Percentiles rank a stretch among this genome's conserved stretches.
These are phyloP conservation scores for Komagataella pseudopastoris DNA, from an alignment of 805 yeast genomes.

Conservation along the genomic window DNA sequence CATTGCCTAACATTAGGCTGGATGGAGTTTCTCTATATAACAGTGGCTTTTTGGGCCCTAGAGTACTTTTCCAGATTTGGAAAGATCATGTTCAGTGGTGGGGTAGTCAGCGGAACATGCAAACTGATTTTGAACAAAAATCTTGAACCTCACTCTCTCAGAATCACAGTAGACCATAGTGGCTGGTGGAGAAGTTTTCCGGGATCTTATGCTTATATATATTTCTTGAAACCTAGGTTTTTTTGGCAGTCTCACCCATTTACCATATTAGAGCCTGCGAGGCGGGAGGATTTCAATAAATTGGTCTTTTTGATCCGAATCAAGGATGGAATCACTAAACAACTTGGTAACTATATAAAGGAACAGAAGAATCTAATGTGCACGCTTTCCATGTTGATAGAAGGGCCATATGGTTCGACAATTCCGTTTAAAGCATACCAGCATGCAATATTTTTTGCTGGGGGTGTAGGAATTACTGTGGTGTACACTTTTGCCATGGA, in stretches of 20 bases:
- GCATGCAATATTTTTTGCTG: slow-evolving; percentile 48
- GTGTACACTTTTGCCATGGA: slow-evolving; percentile 22
- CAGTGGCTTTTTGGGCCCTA: slow-evolving; percentile 33
- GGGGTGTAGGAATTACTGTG: slow-evolving; percentile 67
- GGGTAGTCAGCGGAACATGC: background rate
- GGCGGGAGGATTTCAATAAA: background rate
- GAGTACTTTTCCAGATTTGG: slow-evolving; percentile 35
- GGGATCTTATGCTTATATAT: slow-evolving; percentile 42
- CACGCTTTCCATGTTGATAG: slow-evolving; percentile 21
- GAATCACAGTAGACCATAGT: slow-evolving; percentile 34
- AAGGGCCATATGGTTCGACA: slow-evolving; percentile 60
- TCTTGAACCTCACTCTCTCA: slow-evolving; percentile 18
- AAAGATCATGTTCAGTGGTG: slow-evolving; percentile 22
- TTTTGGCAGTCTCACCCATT: slow-evolving; percentile 74
- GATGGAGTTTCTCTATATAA: slow-evolving; percentile 20
- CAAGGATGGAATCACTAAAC: slow-evolving; percentile 41
- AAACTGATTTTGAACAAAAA: background rate
- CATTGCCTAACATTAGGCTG: slow-evolving; percentile 33
- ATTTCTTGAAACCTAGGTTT: slow-evolving; percentile 34
- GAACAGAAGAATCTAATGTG: background rate
- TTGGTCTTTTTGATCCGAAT: slow-evolving; percentile 9
- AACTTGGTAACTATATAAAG: background rate
- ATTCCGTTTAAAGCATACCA: slow-evolving; percentile 37
- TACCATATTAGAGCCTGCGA: slow-evolving; percentile 17
- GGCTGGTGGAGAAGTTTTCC: slow-evolving; percentile 33